Base-by-base conservation (phyloP, 495 filamentous ascomycete species). In the Aspergillus sclerotiicarbonarius region DNA sequence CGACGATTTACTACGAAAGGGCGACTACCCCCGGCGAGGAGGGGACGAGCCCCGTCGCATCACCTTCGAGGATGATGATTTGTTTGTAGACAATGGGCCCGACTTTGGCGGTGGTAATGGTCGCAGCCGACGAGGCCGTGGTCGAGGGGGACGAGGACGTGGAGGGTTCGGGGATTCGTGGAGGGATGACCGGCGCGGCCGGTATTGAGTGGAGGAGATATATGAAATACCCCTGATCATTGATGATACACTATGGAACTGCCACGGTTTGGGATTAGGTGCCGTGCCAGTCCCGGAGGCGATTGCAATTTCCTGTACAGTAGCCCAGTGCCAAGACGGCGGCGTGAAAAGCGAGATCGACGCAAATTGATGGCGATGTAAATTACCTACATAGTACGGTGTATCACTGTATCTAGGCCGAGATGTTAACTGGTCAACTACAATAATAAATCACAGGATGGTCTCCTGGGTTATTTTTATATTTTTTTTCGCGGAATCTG, bases 61-160 rank as follows among this genome's bases (percentile, higher is more conserved):
- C 68, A 87, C 85, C 0, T 96, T 96, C 64, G 90, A 95, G 73
- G 78, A 88, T 54, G 82, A 78, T 0, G 83, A 87, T 58, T 45
- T 69, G 0, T 80, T 96, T 46, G 88, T 95, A 47, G 90, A 96
- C 70, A 74, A 82, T 58, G 92, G 91, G 3, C 80, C 81, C 6
- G 91, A 96, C 67, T 84, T 84, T 61, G 59, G 71, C 7, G 60
- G 67, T 47, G 67, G 74, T 51, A 30, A 54, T 13, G 62, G 71
- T 21, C 69, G 72, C 18, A 61, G 75, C 41, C 63, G 75, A n/a
- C 58, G 69, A 13, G 66, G 78, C 56, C 66, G 69, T 37, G 74
- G 77, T 21, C 70, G 73, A 8, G 66, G 57, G 13, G 57, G 58
- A 20, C 67, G 71, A 37, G 59, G 70, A 18, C 58, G 67, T 32